These are phyloP conservation scores for Aureobasidium namibiae DNA, from an alignment of 2,329 filamentous ascomycete genomes.

Conservation along the genomic window DNA sequence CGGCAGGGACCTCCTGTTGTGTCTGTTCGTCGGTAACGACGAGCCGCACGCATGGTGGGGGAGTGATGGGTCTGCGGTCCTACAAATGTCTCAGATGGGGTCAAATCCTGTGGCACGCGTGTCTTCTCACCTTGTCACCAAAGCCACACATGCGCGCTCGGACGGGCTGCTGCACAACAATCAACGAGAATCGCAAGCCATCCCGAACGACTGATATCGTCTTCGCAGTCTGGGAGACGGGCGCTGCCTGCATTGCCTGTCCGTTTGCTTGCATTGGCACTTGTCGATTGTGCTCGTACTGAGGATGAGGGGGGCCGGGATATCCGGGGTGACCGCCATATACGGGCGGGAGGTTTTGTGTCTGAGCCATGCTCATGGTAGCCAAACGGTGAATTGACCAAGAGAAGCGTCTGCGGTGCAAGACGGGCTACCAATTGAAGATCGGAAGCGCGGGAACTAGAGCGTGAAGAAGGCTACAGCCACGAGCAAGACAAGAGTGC, in stretches of 20 bases:
- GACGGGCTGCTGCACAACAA: constrained; percentile 82
- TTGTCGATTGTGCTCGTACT: constrained; percentile 1
- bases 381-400: constrained; percentile 5
- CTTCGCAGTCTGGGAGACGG: neutral
- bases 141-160: constrained; percentile 98
- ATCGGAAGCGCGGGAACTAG: neutral
- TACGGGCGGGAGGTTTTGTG: constrained; percentile 9
- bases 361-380: constrained; percentile 7
- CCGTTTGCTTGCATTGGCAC: constrained; percentile 5
- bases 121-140: constrained; percentile 72
- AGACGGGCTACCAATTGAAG: constrained; percentile 3
- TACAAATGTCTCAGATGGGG: constrained; percentile 34
- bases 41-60: constrained; percentile 82
- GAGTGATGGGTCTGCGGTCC: constrained; percentile 93
- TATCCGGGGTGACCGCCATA: neutral
- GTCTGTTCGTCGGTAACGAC: constrained; percentile 67
- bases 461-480: neutral
- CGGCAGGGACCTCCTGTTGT: constrained; percentile 63
- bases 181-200: neutral
- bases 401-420: neutral
- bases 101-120: neutral
- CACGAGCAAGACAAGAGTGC: neutral
- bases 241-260: constrained; percentile 2
- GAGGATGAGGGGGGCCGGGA: neutral
- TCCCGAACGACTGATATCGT: neutral